Percentiles rank a stretch among this genome's conserved stretches.
phyloP scores from a whole-genome alignment of 768 basidiomycete genomes.

The Coprinopsis cinerea region DNA sequence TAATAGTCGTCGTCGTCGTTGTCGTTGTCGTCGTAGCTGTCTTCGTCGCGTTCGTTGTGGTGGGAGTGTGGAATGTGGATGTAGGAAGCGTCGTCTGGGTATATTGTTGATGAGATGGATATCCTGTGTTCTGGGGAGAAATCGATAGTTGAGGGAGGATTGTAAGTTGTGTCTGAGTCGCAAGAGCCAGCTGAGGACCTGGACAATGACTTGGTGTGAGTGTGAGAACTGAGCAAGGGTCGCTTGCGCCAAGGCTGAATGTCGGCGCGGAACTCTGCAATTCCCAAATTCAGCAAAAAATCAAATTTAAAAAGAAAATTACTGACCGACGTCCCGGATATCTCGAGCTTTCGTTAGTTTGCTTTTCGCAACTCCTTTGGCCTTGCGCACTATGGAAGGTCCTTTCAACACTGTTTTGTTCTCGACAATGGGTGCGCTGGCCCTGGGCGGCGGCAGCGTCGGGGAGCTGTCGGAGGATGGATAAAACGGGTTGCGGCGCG shows the following conservation, averaged over 20 bases:
- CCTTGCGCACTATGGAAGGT: background rate
- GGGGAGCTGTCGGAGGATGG: background rate
- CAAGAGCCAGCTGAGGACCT: constrained; percentile 21
- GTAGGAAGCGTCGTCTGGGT: constrained; percentile 26
- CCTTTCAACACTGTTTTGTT: background rate
- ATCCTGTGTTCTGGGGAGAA: constrained; percentile 29
- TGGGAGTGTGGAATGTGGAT: constrained; percentile 11
- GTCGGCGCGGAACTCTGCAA: background rate
- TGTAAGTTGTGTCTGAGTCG: constrained; percentile 18
- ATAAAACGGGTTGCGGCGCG: background rate
- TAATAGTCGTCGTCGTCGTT: background rate
- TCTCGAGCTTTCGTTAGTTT: no score
- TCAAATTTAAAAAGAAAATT: no score
- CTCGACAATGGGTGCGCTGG: no score
- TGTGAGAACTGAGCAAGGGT: constrained; percentile 33
- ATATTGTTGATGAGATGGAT: constrained; percentile 37
- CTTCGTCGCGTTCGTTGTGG: no score
- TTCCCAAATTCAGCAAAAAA: no score
- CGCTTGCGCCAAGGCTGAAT: constrained; percentile 20
- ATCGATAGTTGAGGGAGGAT: constrained; percentile 27
- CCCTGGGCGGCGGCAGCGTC: background rate
- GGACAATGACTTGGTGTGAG: constrained; percentile 14
- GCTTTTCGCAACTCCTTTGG: no score
- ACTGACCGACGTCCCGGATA: no score
- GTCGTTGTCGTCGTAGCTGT: constrained; percentile 1